These are phyloP conservation scores for Cadophora sp. DNA, from an alignment of 2,329 filamentous ascomycete genomes.

Conservation along the genomic window DNA sequence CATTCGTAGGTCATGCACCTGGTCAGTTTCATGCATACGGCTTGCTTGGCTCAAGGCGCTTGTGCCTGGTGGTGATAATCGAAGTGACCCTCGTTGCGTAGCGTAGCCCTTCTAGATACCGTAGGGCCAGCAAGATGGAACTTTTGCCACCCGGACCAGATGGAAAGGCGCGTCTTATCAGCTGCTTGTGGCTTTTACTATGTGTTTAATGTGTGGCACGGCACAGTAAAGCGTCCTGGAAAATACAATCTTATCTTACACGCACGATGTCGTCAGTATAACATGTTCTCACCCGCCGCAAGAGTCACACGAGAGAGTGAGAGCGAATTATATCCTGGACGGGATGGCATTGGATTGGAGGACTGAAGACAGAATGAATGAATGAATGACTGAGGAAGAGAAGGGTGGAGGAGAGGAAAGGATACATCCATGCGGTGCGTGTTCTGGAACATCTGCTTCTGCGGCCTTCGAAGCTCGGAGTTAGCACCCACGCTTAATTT, in stretches of 20 bases:
- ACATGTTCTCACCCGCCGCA: slow-evolving; percentile 13
- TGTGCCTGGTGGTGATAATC: slow-evolving; percentile 3
- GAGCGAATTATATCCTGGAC: neutral
- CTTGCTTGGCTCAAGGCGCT: slow-evolving; percentile 8
- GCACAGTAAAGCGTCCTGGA: too few species aligned
- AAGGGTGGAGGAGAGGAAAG: neutral
- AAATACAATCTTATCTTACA: neutral
- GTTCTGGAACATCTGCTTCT: slow-evolving; percentile 15
- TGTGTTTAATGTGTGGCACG: neutral
- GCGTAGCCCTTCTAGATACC: neutral
- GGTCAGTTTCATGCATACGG: neutral
- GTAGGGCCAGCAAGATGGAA: neutral
- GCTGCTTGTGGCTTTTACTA: neutral
- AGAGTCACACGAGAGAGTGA: slow-evolving; percentile 24
- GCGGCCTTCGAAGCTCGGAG: slow-evolving; percentile 1
- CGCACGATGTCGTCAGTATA: slow-evolving; percentile 31
- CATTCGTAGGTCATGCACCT: too few species aligned
- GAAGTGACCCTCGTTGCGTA: neutral
- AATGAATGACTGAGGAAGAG: neutral
- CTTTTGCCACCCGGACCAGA: neutral
- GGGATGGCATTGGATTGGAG: neutral
- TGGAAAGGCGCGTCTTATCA: neutral
- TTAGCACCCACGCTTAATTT: neutral
- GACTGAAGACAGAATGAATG: neutral
- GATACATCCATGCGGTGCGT: neutral